Percentiles rank a stretch among this genome's conserved stretches.
These are phyloP conservation scores for Gynochthodes officinalis DNA, from an alignment of 257 asterid genomes.

Conservation along the genomic window DNA sequence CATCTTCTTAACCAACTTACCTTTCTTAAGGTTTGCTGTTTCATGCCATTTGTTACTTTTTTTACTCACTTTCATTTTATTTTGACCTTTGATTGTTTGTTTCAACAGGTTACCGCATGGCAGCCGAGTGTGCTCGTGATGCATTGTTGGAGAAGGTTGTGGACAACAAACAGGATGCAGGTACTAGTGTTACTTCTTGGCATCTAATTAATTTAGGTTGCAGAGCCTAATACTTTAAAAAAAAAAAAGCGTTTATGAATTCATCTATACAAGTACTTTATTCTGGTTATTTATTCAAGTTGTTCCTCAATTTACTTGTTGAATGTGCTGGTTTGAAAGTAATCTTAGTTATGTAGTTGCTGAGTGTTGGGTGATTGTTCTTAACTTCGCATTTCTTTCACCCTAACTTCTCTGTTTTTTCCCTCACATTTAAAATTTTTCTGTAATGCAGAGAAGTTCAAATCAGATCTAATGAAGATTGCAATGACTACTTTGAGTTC, in stretches of 20 bases:
- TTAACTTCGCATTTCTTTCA: neutral
- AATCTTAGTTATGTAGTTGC: neutral
- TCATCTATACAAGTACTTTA: neutral
- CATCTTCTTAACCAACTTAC: neutral
- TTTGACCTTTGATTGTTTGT: neutral
- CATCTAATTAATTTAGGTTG: neutral
- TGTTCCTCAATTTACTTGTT: neutral
- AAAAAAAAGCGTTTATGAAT: neutral
- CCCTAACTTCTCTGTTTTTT: neutral
- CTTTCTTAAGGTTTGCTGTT: neutral
- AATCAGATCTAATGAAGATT: constrained; percentile 70
- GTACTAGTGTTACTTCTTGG: constrained; percentile 28
- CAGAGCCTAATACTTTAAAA: neutral
- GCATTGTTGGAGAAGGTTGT: constrained; percentile 80
- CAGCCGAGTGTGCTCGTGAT: constrained; percentile 79
- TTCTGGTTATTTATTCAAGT: neutral
- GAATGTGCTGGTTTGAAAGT: neutral
- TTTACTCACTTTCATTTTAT: neutral
- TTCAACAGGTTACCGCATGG: constrained; percentile 79
- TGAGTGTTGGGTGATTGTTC: neutral
- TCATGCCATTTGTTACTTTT: neutral
- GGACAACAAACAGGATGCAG: constrained; percentile 85
- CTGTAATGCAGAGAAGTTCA: constrained; percentile 56
- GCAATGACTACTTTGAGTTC: constrained; percentile 96
- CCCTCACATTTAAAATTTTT: neutral